Evolutionary conservation across 306 rosid species (phyloP).

Genomic region (Inga oerstediana): DNA sequence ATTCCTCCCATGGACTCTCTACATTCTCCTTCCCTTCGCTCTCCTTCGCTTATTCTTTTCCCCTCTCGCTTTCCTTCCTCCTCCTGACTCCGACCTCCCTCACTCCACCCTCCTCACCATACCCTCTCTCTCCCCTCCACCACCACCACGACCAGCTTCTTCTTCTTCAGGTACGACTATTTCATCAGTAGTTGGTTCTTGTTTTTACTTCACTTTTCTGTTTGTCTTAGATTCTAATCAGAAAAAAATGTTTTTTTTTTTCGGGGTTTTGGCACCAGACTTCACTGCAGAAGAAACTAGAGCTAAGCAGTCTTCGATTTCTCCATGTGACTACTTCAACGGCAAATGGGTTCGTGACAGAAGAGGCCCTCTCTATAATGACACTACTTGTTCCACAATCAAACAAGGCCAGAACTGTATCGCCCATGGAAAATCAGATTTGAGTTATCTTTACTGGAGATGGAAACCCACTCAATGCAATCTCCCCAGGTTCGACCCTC

Average conservation of each 20-base stretch:
- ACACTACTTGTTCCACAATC: constrained; percentile 74
- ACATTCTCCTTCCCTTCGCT: constrained; percentile 54
- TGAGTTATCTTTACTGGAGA: constrained; percentile 73
- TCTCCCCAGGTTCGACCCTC: constrained; percentile 84
- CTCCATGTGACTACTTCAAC: constrained; percentile 64
- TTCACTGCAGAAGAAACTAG: constrained; percentile 52
- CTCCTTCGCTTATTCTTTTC: constrained; percentile 48
- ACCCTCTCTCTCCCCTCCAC: constrained; percentile 27
- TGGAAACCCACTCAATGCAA: constrained; percentile 76
- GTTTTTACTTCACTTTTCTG: not conserved
- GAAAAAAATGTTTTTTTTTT: not conserved
- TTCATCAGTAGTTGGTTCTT: not conserved
- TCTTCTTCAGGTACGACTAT: constrained; percentile 39
- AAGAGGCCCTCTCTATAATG: constrained; percentile 78
- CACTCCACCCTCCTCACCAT: constrained; percentile 29
- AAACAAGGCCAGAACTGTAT: constrained; percentile 82
- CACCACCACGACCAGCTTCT: constrained; percentile 16
- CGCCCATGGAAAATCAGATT: constrained; percentile 70
- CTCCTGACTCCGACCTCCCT: constrained; percentile 32
- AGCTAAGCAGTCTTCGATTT: constrained; percentile 2
- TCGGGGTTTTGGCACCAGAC: not conserved
- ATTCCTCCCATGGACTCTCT: constrained; percentile 53
- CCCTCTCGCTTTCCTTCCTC: constrained; percentile 39
- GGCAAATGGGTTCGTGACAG: constrained; percentile 76
- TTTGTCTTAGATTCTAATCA: not conserved